Base-by-base conservation (phyloP, 208 protist genomes). In the Trypanosomatidae sp. region DNA sequence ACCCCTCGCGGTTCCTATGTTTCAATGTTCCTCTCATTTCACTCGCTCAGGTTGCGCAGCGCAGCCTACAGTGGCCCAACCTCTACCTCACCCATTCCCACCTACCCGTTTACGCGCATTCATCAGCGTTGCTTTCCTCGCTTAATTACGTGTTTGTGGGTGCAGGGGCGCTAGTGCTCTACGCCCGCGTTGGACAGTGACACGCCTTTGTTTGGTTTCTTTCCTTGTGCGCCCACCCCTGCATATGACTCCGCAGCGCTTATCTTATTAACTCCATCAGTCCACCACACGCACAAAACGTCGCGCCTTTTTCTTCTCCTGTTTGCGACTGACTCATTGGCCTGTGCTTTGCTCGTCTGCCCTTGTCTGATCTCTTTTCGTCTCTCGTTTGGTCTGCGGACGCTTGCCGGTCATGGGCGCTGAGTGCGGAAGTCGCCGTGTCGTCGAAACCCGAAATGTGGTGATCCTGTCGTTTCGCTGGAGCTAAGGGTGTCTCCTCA, bases 401-500 rank as follows among this genome's bases (percentile, higher is more conserved):
- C 25, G 50, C 50, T 55, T 28, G 46, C 41, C 2, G 4, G 17
- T 50, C 30, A 79, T 86, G 82, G 83, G 74, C 25, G 62, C 47
- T 6, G 58, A 67, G 46, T 41, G 67, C 10, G 52, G 70, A 47
- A 66, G 76, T 9, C 70, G 76, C 15, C 58, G 69, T 28, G 62
- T 68, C 44, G 74, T 71, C 17, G 60, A 58, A 22, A 73, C 65
- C 52, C 70, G 76, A 44, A 66, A 74, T 22, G 79, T 78, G 25
- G 76, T 64, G 56, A 41, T 81, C 30, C 71, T 79, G 33, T 81
- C 76, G 9, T 46, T 46, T 7, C 43, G 39, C 19, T 77, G 55
- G 33, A 74, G 71, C n/a, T 46, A 33, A 19, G 1, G 82, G 6
- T 66, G 84, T 17, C 58, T 87, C 7, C 30, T 74, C 4, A 22